A percentile compares a stretch with the other conserved stretches of the same genome.
Conservation (phyloP, 257 asterid genomes). For the Nicotiana tomentosiformis region DNA sequence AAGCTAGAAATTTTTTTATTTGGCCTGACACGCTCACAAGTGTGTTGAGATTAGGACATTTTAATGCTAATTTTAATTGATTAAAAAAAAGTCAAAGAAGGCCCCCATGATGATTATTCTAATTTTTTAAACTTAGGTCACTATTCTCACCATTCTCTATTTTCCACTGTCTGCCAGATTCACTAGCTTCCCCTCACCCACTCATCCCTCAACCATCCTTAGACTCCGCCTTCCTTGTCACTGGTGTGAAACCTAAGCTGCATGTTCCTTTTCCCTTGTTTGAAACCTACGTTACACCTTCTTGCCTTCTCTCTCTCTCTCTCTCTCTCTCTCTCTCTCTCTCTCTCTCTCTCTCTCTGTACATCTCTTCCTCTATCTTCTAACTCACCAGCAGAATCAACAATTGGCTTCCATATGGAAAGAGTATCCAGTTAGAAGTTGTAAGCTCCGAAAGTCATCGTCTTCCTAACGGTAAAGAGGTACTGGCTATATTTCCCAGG, state of each 20-base stretch:
- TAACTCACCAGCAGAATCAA: neutral
- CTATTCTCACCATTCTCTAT: neutral
- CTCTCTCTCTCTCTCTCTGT: neutral
- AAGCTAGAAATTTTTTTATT: neutral
- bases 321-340: neutral
- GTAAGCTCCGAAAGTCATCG: neutral
- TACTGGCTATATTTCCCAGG: neutral
- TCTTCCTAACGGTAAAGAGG: neutral
- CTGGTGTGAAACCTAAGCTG: neutral
- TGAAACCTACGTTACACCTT: neutral
- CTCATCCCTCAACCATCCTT: neutral
- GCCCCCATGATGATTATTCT: neutral
- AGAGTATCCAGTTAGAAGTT: neutral
- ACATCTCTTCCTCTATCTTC: neutral
- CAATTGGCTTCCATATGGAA: neutral
- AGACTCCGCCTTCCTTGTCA: neutral
- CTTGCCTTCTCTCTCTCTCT: neutral
- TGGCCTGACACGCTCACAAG: neutral
- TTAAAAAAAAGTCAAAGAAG: neutral
- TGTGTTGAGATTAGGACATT: neutral
- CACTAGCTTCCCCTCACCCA: neutral
- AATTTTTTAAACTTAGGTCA: neutral
- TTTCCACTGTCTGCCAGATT: neutral
- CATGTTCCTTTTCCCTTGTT: neutral
- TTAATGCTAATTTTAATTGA: neutral